Conservation (phyloP, 805 yeast species). For the Myxozyma neglecta region DNA sequence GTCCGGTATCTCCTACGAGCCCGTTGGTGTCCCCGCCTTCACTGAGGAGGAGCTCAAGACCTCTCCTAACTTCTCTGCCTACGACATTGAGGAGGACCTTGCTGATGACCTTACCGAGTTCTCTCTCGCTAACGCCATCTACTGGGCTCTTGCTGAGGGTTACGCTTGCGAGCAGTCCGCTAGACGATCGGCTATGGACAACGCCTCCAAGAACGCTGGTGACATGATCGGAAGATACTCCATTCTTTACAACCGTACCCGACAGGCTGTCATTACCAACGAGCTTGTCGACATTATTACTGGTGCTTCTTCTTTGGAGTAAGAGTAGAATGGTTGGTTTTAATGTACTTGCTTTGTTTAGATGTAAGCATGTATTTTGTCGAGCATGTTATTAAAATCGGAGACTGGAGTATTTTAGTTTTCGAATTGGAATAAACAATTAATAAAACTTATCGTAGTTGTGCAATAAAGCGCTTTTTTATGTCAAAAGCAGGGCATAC, state of each 20-base stretch:
- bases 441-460: too few species aligned
- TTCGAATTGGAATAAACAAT: background rate
- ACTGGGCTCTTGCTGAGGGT: slow-evolving; percentile 94
- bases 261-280: slow-evolving; percentile 99
- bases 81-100: slow-evolving; percentile 69
- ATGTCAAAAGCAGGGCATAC: too few species aligned
- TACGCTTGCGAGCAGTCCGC: slow-evolving; percentile 97
- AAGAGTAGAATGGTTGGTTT: slow-evolving; percentile 35
- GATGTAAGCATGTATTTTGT: background rate
- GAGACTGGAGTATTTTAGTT: background rate
- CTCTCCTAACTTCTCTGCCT: slow-evolving; percentile 82
- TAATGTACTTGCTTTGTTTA: background rate
- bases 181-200: slow-evolving; percentile 99
- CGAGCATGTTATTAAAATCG: background rate
- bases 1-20: slow-evolving; percentile 87
- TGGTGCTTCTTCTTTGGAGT: slow-evolving; percentile 98
- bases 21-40: slow-evolving; percentile 65
- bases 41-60: slow-evolving; percentile 69
- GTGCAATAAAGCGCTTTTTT: too few species aligned
- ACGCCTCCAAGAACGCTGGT: slow-evolving; percentile 99
- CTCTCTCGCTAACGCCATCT: slow-evolving; percentile 84
- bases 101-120: slow-evolving; percentile 64
- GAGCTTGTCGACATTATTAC: slow-evolving; percentile 99
- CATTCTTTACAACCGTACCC: slow-evolving; percentile 97
- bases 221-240: slow-evolving; percentile 97